These are phyloP conservation scores for Asterionellopsis glacialis DNA, from an alignment of 108 stramenopile genomes.

Conservation along the genomic window DNA sequence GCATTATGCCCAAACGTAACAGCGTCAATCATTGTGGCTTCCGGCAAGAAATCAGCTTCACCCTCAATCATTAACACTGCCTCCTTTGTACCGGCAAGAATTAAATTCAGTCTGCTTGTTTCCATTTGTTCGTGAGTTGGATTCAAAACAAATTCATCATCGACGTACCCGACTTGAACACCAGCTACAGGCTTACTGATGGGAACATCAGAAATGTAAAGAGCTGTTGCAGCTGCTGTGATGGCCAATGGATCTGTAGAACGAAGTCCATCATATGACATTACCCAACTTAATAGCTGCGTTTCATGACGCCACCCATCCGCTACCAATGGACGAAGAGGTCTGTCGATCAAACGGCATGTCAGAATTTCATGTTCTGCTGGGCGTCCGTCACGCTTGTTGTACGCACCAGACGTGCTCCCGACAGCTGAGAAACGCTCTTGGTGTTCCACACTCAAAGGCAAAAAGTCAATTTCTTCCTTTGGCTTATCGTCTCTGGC, in stretches of 20 bases:
- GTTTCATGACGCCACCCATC: slow-evolving; percentile 92
- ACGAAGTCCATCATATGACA: slow-evolving; percentile 51
- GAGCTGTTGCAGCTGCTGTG: slow-evolving; percentile 76
- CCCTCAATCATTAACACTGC: slow-evolving; percentile 55
- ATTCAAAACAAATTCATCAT: slow-evolving; percentile 36
- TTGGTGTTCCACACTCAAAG: slow-evolving; percentile 91
- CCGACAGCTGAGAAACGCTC: slow-evolving; percentile 88
- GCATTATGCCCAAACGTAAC: slow-evolving; percentile 43
- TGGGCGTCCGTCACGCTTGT: slow-evolving; percentile 87
- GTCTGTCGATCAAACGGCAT: slow-evolving; percentile 49
- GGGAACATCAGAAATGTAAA: slow-evolving; percentile 58
- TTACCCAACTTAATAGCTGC: slow-evolving; percentile 90
- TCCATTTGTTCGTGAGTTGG: slow-evolving; percentile 16
- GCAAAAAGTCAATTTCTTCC: slow-evolving; percentile 79
- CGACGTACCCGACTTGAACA: slow-evolving; percentile 29
- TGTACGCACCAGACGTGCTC: slow-evolving; percentile 76
- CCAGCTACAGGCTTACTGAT: slow-evolving; percentile 62
- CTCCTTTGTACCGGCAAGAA: slow-evolving; percentile 56
- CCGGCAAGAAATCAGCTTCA: slow-evolving; percentile 11
- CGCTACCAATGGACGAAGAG: slow-evolving; percentile 54
- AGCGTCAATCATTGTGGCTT: slow-evolving; percentile 27
- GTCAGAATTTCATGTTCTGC: slow-evolving; percentile 60
- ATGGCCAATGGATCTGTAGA: slow-evolving; percentile 62
- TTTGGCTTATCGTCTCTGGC: slow-evolving; percentile 50
- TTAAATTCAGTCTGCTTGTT: slow-evolving; percentile 24